Evolutionary conservation across 352 stramenopile species (phyloP), one percentile per base, ranked within the genome.

Genomic region (Phytophthora parvispora): DNA sequence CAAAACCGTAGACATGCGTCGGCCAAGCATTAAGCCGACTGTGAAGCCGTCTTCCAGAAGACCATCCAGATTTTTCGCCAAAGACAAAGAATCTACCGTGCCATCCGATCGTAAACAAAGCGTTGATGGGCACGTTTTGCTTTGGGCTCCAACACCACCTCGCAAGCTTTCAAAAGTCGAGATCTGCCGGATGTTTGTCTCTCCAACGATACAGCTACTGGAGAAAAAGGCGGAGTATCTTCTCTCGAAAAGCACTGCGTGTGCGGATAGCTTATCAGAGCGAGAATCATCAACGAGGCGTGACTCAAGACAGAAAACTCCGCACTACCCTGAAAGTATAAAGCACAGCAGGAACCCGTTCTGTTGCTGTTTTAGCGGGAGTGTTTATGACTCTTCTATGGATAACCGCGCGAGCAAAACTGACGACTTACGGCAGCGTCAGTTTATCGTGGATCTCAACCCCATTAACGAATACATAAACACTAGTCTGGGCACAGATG

Each of bases 401-500:
- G 45, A 52, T 24, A 32, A 2, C 6, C 45, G 45, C 16, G 43
- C 12, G 4, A 42, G 10, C 8, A 68, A 62, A 18, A 20, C 31
- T 1, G 31, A 47, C 4, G 51, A 68, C 13, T 34, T 68, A 6
- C 60, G 51, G 16, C 51, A 62, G 8, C 22, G 29, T 7, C 61
- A 91, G 66, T 89, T 79, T 25, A 86, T 90, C 15, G 36, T 78
- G 7, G 57, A 75, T 13, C 58, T 91, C 22, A 90, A 86, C 43
- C 83, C 83, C 0, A 64, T 90, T 7, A 89, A 86, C 65, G 78
- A 81, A 34, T 71, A 86, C 27, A 36, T 90, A 1, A 43, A 60
- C 10, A 34, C 68, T 1, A 68, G 71, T n/a, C 60, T 90, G 4
- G 60, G 72, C 16, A 69, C 78, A 10, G 48, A 72, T 2, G 60